Base-by-base conservation (phyloP, 805 yeast species). In the Yamadazyma scolyti region DNA sequence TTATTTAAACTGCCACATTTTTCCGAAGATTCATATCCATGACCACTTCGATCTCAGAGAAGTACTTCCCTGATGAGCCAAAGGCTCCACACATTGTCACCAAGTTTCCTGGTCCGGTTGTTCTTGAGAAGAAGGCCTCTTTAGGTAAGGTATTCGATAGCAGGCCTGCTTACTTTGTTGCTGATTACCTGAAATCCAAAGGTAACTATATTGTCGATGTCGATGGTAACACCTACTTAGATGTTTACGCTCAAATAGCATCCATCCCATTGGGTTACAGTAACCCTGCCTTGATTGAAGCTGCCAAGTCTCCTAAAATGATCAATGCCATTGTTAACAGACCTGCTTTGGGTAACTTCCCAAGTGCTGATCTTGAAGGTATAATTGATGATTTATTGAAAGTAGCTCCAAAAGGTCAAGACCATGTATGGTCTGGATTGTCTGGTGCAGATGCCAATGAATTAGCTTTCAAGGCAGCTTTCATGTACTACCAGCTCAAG, bases 381-480 rank as follows among this genome's bases (percentile, higher is more conserved):
- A 71, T 85, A 43, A 43, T 70, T 25, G 39, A 40, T n/a, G 67
- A 50, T 11, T 45, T 65, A 34, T 62, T 83, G 43, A 70, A 77
- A 39, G 78, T 70, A 45, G 95, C 95, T 31, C 95, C 95, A 51
- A 74, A 75, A 56, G 89, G 88, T 42, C 81, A 79, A 61, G 71
- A 67, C 47, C 65, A 74, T 46, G 74, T 86, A 34, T 86, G 93
- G 89, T 73, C 82, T 18, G 90, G 83, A 29, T 65, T 84, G 42
- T 76, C 88, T 12, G 95, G 95, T 43, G 85, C 93, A 24, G 94
- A 84, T 52, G 95, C 95, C 47, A 83, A 83, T 56, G 95, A 85
- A 61, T 71, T 82, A 52, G 95, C 95, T 13, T 85, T 79, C 72
- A 85, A 85, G 65, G 94, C 95, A 37, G 88, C 88, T 12, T 85